phyloP scores from a whole-genome alignment of 768 basidiomycete genomes.

The Tylopilus intermedius region DNA sequence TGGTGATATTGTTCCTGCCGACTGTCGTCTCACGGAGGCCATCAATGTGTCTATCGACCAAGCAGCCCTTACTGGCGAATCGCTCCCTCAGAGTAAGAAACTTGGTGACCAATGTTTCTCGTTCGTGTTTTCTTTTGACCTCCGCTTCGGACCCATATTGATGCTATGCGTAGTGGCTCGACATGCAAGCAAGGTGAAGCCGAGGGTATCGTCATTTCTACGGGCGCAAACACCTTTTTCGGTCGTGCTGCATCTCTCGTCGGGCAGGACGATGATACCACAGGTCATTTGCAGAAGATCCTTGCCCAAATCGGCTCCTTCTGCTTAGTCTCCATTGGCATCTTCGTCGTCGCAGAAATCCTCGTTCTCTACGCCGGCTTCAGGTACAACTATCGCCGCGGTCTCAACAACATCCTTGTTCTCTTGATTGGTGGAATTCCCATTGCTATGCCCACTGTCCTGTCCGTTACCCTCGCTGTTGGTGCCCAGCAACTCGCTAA shows the following conservation, averaged over 20 bases:
- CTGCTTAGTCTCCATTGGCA: conserved; percentile 93
- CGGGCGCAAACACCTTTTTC: conserved; percentile 97
- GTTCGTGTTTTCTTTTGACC: conserved; percentile 46
- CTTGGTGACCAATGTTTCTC: conserved; percentile 96
- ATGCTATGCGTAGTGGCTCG: conserved; percentile 58
- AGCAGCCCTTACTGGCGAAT: conserved; percentile 97
- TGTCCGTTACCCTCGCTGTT: conserved; percentile 97
- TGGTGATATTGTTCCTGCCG: conserved; percentile 96
- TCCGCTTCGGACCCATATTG: neutral
- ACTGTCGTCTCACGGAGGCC: conserved; percentile 93
- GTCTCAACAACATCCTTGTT: conserved; percentile 95
- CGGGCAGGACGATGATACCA: conserved; percentile 95
- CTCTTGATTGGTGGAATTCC: conserved; percentile 99
- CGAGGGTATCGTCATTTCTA: conserved; percentile 97
- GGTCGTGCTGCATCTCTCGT: conserved; percentile 97
- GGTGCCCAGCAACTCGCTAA: conserved; percentile 98
- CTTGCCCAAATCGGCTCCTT: conserved; percentile 96
- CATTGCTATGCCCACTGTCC: conserved; percentile 98
- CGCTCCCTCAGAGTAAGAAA: conserved; percentile 90
- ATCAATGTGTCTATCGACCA: conserved; percentile 99
- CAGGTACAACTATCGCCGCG: conserved; percentile 85
- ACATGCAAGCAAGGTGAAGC: conserved; percentile 99
- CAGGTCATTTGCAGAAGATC: conserved; percentile 98
- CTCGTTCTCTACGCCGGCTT: conserved; percentile 90
- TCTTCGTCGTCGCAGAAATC: conserved; percentile 93